Base-by-base conservation (phyloP, 352 stramenopile genomes). In the Pythium monospermum region DNA sequence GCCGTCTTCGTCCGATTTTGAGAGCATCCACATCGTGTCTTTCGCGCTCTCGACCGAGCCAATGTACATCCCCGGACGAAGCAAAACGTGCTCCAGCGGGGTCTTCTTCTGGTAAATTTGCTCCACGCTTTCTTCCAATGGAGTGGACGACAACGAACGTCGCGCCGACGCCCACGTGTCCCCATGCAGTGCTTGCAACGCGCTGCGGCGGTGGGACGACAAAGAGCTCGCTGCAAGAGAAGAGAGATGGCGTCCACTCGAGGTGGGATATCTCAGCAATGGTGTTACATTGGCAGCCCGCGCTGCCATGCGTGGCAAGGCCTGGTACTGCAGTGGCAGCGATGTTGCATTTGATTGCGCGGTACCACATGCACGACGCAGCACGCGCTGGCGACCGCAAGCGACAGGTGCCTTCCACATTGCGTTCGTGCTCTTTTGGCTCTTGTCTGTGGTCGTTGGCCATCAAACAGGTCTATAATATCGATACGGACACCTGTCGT, bases 41-140 rank as follows among this genome's bases (percentile, higher is more conserved):
- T 77, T 77, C 15, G 70, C 68, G 0, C 63, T 56, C 58, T 95
- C 85, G n/a, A 95, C 83, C 22, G 81, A 94, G 38, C 87, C 87
- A 53, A 96, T 91, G 66, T 96, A 96, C 85, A 95, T 96, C 37
- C 83, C 85, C 13, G 87, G 87, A 28, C 87, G 87, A n/a, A 95
- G 58, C 28, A 96, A 64, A 19, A 96, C 85, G 56, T 96, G 87
- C 56, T 96, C 86, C 28, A 96, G 61, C 38, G 81, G 87, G 13
- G 80, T 93, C 64, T 95, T 95, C 64, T 88, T 92, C 64, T 96
- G 84, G 61, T 96, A 96, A 36, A 89, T 86, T 31, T 73, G 70
- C 61, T 88, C 79, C 12, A 88, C 73, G 56, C 70, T 87, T 12
- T 66, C 66, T 11, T 71, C 64, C 16, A 72, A 41, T n/a, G 69